phyloP scores from a whole-genome alignment of 73 alveolate species.

The Paramecium tetraurelia region DNA sequence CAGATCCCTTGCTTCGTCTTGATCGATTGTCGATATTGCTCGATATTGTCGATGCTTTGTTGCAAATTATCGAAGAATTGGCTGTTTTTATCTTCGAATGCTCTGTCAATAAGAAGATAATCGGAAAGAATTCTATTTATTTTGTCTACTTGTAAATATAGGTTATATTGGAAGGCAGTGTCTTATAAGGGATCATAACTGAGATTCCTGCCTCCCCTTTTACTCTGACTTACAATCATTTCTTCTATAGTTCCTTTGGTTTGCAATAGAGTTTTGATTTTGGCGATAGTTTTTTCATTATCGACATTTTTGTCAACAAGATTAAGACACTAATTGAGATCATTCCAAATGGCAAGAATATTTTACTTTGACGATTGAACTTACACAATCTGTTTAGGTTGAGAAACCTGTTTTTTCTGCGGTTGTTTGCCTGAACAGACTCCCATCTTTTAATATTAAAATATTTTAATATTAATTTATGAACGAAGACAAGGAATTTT shows the following conservation, averaged over 20 bases:
- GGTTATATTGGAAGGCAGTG: neutral
- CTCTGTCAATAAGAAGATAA: constrained; percentile 3
- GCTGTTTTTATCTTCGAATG: neutral
- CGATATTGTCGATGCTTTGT: neutral
- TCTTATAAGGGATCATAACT: neutral
- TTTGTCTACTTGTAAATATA: neutral
- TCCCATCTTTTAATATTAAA: neutral
- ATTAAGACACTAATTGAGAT: neutral
- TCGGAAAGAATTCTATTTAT: constrained; percentile 18
- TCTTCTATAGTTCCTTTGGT: neutral
- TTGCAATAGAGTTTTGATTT: neutral
- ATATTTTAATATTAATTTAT: neutral
- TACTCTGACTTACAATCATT: neutral
- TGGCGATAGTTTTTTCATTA: neutral
- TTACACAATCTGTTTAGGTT: neutral
- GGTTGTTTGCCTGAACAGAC: neutral
- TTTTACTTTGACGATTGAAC: neutral
- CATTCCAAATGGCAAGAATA: neutral
- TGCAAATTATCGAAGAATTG: neutral
- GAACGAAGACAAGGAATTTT: neutral
- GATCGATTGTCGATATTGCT: neutral
- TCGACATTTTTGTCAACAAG: neutral
- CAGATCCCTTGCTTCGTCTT: neutral
- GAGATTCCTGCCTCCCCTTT: neutral
- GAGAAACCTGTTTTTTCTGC: neutral